Base-by-base conservation (phyloP, 225 moss, liverwort and hornwort species). In the Antitrichia curtipendula region DNA sequence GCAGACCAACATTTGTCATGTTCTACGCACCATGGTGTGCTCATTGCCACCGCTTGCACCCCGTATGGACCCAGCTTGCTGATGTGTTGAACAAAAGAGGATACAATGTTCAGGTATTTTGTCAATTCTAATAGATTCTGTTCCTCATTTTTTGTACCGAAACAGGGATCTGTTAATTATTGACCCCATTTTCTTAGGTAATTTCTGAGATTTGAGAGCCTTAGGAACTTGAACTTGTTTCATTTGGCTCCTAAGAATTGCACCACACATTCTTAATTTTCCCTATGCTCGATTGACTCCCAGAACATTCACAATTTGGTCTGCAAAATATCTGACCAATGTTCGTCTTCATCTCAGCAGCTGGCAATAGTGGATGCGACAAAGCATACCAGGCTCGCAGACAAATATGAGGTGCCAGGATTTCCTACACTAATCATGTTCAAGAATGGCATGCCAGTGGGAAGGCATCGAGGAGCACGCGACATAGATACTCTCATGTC, bases 1-100 rank as follows among this genome's bases (percentile, higher is more conserved):
- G 63, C 94, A 98, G 98, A 91, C 90, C 96, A 81, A 98, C 96
- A 75, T 96, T 96, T 89, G 95, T 98, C 52, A 94, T 98, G 91
- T 96, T 98, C 85, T 96, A 96, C 54, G 92, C 97, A 64, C 90
- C 94, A 40, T 98, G 97, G 96, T 98, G 97, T 53, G 94, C 91
- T 59, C 94, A 95, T 76, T 98, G 98, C 91, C 91, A 95, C 92
- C 91, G 87, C 57, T 85, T 98, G 88, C 96, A 95, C 60, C 93
- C 94, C 19, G 90, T 89, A 24, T 98, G 96, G 98, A 92, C 79
- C 65, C 85, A 95, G 58, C 96, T 98, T 75, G 93, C 93, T 41
- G 52, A 81, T 74, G 80, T 94, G 47, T 76, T 98, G 54, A 88
- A 74, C 81, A 91, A 91, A 68, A 91, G 88, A 82, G 94, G 94